phyloP scores from a whole-genome alignment of 257 asterid species.

The Nicotiana knightiana region DNA sequence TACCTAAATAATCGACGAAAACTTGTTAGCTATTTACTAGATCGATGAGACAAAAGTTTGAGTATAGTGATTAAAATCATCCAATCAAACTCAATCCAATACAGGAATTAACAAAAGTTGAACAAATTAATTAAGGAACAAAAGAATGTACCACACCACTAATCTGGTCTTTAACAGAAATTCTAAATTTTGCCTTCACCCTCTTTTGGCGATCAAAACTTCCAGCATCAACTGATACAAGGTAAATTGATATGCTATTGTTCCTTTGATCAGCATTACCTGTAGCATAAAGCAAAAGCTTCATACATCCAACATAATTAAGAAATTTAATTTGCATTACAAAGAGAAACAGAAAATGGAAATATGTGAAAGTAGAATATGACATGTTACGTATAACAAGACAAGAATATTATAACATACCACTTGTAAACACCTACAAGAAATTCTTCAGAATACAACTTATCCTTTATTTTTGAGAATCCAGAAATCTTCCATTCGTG shows the following conservation, averaged over 20 bases:
- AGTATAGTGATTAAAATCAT: no score
- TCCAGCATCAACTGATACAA: not conserved
- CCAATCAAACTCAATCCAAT: no score
- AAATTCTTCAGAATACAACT: not conserved
- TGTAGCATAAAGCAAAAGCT: not conserved
- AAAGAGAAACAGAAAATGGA: not conserved
- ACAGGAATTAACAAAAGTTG: no score
- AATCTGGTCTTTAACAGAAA: not conserved
- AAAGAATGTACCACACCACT: no score
- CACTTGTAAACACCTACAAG: not conserved
- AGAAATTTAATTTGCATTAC: no score
- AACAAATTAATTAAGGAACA: not conserved
- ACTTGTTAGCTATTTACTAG: not conserved
- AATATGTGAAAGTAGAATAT: not conserved
- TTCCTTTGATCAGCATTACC: not conserved
- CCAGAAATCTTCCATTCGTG: not conserved
- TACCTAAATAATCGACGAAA: not conserved
- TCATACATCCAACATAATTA: not conserved
- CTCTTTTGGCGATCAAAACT: not conserved
- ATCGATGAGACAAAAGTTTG: no score
- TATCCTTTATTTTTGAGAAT: not conserved
- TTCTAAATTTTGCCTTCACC: not conserved
- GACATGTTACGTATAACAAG: not conserved
- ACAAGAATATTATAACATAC: not conserved
- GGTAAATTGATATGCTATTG: not conserved